Percentiles rank a stretch among this genome's conserved stretches.
These are phyloP conservation scores for Dendrobium chrysotoxum DNA, from an alignment of 106 monocot species.

Conservation along the genomic window DNA sequence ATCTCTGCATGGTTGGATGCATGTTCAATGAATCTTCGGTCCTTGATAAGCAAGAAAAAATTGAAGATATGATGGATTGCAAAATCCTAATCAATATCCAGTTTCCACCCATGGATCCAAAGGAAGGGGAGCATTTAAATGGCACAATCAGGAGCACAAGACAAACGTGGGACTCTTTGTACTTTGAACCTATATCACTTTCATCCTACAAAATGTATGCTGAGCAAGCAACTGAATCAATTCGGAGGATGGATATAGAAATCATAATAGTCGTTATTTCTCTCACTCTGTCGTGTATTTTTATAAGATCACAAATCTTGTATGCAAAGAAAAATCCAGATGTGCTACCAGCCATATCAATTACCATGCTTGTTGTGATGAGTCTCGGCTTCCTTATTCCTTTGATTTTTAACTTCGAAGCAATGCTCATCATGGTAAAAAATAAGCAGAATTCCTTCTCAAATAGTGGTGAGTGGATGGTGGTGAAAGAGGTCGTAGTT, in stretches of 20 bases:
- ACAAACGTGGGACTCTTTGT: conserved; percentile 31
- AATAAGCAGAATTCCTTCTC: conserved; percentile 14
- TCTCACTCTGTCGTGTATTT: conserved; percentile 40
- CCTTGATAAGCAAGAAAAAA: no score
- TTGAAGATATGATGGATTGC: conserved; percentile 36
- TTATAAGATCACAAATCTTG: conserved; percentile 41
- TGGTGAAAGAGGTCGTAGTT: conserved; percentile 39
- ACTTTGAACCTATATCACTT: conserved; percentile 49
- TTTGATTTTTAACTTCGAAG: conserved; percentile 49
- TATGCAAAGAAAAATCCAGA: conserved; percentile 37
- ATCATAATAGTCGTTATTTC: conserved; percentile 50
- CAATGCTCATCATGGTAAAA: conserved; percentile 23
- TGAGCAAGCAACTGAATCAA: conserved; percentile 3
- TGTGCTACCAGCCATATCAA: conserved; percentile 45
- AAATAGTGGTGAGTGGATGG: conserved; percentile 44
- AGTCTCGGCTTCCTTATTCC: conserved; percentile 49
- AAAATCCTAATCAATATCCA: conserved; percentile 38
- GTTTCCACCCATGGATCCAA: conserved; percentile 28
- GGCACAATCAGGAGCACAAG: conserved; percentile 51
- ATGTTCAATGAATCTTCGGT: not conserved
- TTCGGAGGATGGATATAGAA: conserved; percentile 51
- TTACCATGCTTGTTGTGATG: conserved; percentile 54
- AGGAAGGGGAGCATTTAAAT: conserved; percentile 1
- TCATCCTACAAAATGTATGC: conserved; percentile 22
- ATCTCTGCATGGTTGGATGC: conserved; percentile 60